Percentiles rank a stretch among this genome's conserved stretches.
These are phyloP conservation scores for Lactarius vividus DNA, from an alignment of 768 basidiomycete species.

Conservation along the genomic window DNA sequence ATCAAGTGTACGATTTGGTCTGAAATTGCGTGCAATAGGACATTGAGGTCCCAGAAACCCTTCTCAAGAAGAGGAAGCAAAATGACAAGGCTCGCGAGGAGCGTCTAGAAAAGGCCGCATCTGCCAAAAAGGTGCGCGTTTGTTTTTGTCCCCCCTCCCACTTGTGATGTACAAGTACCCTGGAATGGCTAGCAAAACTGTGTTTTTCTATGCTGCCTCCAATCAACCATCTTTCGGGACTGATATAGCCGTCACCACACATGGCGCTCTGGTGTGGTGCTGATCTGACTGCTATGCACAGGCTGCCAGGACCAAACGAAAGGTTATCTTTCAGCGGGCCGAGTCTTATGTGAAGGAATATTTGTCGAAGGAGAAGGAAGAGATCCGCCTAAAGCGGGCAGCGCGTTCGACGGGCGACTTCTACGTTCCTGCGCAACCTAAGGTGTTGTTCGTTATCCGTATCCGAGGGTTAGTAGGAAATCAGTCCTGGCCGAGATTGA, in stretches of 20 bases:
- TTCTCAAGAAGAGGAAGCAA: constrained; percentile 99
- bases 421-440: constrained; percentile 95
- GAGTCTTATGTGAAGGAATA: constrained; percentile 99
- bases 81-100: constrained; percentile 96
- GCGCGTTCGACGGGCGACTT: constrained; percentile 92
- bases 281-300: constrained; percentile 36
- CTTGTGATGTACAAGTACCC: constrained; percentile 82
- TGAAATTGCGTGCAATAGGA: constrained; percentile 45
- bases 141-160: constrained; percentile 25
- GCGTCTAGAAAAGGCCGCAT: constrained; percentile 75
- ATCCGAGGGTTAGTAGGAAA: constrained; percentile 79
- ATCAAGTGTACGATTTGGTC: constrained; percentile 11
- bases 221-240: constrained; percentile 97
- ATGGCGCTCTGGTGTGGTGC: constrained; percentile 28
- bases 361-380: constrained; percentile 87
- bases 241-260: constrained; percentile 42
- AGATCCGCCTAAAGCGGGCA: constrained; percentile 90
- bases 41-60: constrained; percentile 98
- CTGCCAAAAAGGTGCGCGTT: constrained; percentile 81
- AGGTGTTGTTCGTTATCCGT: constrained; percentile 96
- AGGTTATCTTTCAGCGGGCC: constrained; percentile 98
- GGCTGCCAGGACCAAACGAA: constrained; percentile 89
- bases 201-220: constrained; percentile 67
- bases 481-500: constrained; percentile 21
- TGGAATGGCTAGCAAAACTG: constrained; percentile 70